Conservation (phyloP, 306 rosid species). For the Cucurbita argyrosperma region DNA sequence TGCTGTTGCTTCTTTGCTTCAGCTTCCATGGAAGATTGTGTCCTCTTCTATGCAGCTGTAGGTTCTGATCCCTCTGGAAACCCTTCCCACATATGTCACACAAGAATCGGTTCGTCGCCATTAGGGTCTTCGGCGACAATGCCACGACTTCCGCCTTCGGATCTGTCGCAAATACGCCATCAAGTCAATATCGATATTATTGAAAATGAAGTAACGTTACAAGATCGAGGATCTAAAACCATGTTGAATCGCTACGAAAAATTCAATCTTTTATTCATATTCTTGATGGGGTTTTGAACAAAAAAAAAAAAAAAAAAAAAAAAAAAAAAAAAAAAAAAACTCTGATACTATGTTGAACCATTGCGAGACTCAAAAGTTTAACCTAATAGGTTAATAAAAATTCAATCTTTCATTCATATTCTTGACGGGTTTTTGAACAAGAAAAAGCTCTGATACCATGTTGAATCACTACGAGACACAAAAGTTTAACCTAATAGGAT, state of each 20-base stretch:
- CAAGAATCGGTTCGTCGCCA: constrained; percentile 86
- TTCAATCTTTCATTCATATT: background rate
- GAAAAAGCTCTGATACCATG: background rate
- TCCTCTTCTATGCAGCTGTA: constrained; percentile 73
- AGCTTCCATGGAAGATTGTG: constrained; percentile 94
- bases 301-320: no score
- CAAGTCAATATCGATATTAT: background rate
- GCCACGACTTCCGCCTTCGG: constrained; percentile 87
- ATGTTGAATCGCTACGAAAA: background rate
- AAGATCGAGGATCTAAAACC: background rate
- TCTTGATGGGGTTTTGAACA: background rate
- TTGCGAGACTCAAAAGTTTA: no score
- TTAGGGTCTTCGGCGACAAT: constrained; percentile 68
- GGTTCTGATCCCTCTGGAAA: constrained; percentile 81
- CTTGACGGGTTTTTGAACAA: background rate
- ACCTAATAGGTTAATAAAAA: background rate
- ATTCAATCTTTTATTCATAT: background rate
- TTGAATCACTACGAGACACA: background rate
- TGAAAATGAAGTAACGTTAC: background rate
- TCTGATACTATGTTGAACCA: background rate
- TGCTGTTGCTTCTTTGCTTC: constrained; percentile 49
- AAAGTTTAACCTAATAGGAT: background rate
- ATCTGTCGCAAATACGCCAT: constrained; percentile 22
- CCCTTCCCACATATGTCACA: constrained; percentile 88
- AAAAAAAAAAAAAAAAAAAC: no score